Percentiles rank a stretch among this genome's conserved stretches.
Evolutionary conservation across 306 rosid genomes (phyloP).

Genomic region (Trifolium dubium): DNA sequence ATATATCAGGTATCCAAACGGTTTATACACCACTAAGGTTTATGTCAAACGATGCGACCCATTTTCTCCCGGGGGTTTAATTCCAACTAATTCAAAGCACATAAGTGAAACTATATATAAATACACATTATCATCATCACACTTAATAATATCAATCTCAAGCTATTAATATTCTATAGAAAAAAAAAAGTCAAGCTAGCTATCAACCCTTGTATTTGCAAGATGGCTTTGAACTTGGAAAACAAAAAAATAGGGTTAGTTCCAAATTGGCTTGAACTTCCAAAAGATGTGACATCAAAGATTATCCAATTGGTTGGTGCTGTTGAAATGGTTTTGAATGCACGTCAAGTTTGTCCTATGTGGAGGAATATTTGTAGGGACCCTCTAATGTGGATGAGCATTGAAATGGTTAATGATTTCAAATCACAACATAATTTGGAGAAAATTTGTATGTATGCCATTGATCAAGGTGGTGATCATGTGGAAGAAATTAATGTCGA

Average conservation of each 20-base stretch:
- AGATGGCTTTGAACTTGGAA: neutral
- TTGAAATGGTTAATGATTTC: conserved; percentile 46
- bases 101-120: neutral
- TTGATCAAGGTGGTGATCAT: neutral
- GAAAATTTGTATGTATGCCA: conserved; percentile 3
- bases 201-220: neutral
- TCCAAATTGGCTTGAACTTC: conserved; percentile 53
- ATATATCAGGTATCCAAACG: neutral
- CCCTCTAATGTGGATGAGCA: conserved; percentile 54
- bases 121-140: neutral
- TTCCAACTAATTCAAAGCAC: neutral
- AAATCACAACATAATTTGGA: conserved; percentile 31
- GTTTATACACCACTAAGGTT: neutral
- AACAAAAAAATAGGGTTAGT: neutral
- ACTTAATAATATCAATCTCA: neutral
- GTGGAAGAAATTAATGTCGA: conserved; percentile 18
- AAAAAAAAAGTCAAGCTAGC: neutral
- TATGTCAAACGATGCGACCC: conserved; percentile 1
- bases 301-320: conserved; percentile 42
- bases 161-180: neutral
- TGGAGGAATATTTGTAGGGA: conserved; percentile 59
- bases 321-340: conserved; percentile 40
- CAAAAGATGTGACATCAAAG: conserved; percentile 43
- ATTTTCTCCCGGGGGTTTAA: neutral
- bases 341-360: conserved; percentile 47